Evolutionary conservation across 129 eudicot genomes (phyloP).

Genomic region (Flaveria robusta): DNA sequence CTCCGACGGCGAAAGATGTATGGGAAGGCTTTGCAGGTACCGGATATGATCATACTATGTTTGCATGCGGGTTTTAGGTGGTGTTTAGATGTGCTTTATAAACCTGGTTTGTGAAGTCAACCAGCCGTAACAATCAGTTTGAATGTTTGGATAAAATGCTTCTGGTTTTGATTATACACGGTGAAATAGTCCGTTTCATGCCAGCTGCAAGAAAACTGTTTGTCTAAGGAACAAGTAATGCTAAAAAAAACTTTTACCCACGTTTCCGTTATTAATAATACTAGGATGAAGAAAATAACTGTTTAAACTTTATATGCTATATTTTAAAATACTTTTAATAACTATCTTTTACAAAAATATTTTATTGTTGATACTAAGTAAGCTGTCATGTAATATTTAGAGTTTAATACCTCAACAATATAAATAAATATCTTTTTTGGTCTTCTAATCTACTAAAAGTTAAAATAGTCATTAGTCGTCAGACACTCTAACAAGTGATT

Average conservation of each 20-base stretch:
- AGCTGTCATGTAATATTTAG: background rate
- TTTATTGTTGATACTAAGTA: background rate
- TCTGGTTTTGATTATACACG: background rate
- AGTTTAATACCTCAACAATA: background rate
- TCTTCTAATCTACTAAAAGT: background rate
- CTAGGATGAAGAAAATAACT: background rate
- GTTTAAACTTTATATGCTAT: background rate
- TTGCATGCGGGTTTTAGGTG: slow-evolving; percentile 17
- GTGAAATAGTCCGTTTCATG: background rate
- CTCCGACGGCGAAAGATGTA: slow-evolving; percentile 63
- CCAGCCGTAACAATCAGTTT: background rate
- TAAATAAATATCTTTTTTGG: background rate
- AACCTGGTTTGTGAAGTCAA: background rate
- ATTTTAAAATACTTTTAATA: no score
- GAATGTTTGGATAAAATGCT: background rate
- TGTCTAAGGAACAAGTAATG: background rate
- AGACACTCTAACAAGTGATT: background rate
- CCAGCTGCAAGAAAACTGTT: background rate
- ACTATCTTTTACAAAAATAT: no score
- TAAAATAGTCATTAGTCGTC: background rate
- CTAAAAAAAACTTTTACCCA: background rate
- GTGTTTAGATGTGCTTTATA: background rate
- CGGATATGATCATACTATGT: background rate
- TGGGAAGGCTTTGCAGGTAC: slow-evolving; percentile 78
- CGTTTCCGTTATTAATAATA: background rate